These are phyloP conservation scores for Leishmania tropica DNA, from an alignment of 208 protist genomes.

Conservation along the genomic window DNA sequence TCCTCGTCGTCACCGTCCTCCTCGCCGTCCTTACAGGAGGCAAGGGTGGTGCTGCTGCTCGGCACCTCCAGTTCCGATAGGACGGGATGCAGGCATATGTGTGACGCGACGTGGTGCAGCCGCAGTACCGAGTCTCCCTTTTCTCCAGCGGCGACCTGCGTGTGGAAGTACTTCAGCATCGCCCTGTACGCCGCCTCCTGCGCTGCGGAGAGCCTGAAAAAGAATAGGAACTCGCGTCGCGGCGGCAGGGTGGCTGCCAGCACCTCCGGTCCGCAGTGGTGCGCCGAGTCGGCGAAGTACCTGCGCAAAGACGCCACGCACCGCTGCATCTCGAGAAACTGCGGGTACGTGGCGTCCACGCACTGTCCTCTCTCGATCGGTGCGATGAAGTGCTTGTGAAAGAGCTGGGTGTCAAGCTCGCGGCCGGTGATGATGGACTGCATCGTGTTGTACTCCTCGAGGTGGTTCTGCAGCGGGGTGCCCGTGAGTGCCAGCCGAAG, in stretches of 20 bases:
- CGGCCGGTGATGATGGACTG: conserved; percentile 69
- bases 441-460: conserved; percentile 93
- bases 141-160: conserved; percentile 15
- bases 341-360: conserved; percentile 57
- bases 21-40: not conserved
- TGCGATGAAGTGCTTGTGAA: conserved; percentile 62
- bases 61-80: conserved; percentile 18
- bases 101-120: conserved; percentile 74
- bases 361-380: conserved; percentile 78
- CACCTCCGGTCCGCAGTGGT: conserved; percentile 79
- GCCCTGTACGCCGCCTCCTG: conserved; percentile 75
- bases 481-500: conserved; percentile 89
- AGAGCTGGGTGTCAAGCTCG: conserved; percentile 50
- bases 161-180: conserved; percentile 45
- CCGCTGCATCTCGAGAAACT: conserved; percentile 83
- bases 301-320: conserved; percentile 71
- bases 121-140: conserved; percentile 30
- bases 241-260: conserved; percentile 67
- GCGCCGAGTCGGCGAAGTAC: conserved; percentile 66
- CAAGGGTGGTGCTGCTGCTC: not conserved
- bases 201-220: conserved; percentile 54
- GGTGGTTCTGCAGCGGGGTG: conserved; percentile 90
- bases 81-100: conserved; percentile 73
- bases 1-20: conserved; percentile 20
- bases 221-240: conserved; percentile 69